Evolutionary conservation across 805 yeast species (phyloP).

Genomic region (Candida ficus): DNA sequence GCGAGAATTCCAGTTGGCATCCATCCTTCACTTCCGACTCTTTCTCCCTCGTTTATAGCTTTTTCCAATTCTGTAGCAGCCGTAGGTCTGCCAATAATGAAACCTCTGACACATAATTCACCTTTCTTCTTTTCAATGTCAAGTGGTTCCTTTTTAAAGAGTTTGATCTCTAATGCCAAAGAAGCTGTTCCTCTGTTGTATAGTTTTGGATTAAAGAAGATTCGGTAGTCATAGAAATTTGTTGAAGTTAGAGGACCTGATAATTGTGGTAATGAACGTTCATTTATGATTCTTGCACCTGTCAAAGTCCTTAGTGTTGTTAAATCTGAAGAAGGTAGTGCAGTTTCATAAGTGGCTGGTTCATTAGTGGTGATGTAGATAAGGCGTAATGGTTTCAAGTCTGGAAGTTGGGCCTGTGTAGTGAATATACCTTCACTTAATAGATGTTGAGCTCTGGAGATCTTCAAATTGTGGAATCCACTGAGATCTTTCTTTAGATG

Average conservation of each 20-base stretch:
- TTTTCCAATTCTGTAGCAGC: conserved; percentile 25
- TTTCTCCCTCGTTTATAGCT: conserved; percentile 28
- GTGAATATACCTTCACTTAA: conserved; percentile 18
- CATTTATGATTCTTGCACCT: conserved; percentile 48
- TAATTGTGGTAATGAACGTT: conserved; percentile 38
- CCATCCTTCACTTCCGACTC: conserved; percentile 44
- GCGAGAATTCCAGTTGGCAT: conserved; percentile 49
- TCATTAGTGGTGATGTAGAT: conserved; percentile 16
- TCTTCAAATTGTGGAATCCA: conserved; percentile 9
- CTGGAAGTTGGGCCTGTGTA: conserved; percentile 27
- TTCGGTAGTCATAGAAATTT: conserved; percentile 59
- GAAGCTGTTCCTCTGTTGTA: conserved; percentile 51
- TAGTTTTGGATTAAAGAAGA: conserved; percentile 31
- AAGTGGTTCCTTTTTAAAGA: conserved; percentile 30
- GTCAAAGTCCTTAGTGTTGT: conserved; percentile 41
- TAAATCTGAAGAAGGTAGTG: conserved; percentile 23
- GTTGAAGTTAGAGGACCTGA: conserved; percentile 57
- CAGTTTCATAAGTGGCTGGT: background rate
- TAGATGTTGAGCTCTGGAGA: conserved; percentile 21
- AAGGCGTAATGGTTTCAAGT: conserved; percentile 25
- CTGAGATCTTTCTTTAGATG: background rate
- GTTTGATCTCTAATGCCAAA: conserved; percentile 56
- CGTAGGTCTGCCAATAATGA: conserved; percentile 52
- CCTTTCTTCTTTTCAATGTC: conserved; percentile 40
- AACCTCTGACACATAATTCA: conserved; percentile 54